A percentile compares a stretch with the other conserved stretches of the same genome.
These are phyloP conservation scores for Mycena venus DNA, from an alignment of 768 basidiomycete species.

Conservation along the genomic window DNA sequence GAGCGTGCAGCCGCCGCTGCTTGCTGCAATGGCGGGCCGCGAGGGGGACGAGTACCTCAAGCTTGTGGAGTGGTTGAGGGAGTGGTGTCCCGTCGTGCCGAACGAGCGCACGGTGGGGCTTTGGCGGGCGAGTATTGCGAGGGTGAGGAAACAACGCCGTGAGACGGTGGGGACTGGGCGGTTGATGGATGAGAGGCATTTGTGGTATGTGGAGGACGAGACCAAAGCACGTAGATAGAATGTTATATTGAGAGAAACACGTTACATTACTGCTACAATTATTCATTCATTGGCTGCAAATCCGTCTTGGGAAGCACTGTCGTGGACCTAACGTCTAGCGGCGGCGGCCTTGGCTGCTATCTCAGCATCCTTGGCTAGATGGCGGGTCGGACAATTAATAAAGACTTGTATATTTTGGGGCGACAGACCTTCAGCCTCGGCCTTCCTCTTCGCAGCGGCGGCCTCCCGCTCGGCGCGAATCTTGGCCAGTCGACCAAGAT, in stretches of 20 bases:
- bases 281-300: not conserved
- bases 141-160: conserved; percentile 45
- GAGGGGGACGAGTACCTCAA: conserved; percentile 57
- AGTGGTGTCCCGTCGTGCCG: conserved; percentile 61
- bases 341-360: conserved; percentile 64
- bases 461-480: conserved; percentile 91
- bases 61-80: conserved; percentile 65
- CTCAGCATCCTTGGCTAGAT: conserved; percentile 74
- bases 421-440: conserved; percentile 84
- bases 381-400: not conserved
- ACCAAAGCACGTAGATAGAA: not conserved
- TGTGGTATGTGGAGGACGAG: conserved; percentile 23
- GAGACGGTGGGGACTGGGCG: conserved; percentile 39
- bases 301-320: not conserved
- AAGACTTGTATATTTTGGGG: not conserved
- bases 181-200: conserved; percentile 13
- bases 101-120: conserved; percentile 47
- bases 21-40: conserved; percentile 59
- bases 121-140: conserved; percentile 48
- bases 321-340: conserved; percentile 38
- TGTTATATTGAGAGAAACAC: not conserved
- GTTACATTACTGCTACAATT: conserved; percentile 18
- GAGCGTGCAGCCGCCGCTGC: conserved; percentile 68
- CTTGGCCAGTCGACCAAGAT: conserved; percentile 88
- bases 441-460: conserved; percentile 89